Conservation (phyloP, 169 alveolate genomes). For the Eimeria sp. region DNA sequence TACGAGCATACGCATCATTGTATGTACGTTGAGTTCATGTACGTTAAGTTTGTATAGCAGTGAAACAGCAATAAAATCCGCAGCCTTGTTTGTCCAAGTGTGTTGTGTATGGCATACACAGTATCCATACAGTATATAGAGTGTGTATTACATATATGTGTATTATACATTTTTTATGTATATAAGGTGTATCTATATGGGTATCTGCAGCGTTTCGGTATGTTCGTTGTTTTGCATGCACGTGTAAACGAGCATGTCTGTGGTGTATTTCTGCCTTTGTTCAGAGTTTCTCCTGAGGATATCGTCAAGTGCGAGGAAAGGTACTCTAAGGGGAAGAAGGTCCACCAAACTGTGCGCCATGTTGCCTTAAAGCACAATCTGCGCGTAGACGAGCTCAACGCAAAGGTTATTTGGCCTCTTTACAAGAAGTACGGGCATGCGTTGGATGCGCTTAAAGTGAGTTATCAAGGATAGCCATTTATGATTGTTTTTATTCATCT, state of each 20-base stretch:
- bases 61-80: too few species aligned
- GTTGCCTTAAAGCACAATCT: conserved; percentile 93
- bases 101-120: too few species aligned
- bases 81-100: too few species aligned
- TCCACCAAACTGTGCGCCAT: conserved; percentile 97
- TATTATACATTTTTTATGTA: too few species aligned
- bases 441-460: conserved; percentile 96
- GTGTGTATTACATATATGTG: too few species aligned
- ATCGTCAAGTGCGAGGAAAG: conserved; percentile 94
- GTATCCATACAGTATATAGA: too few species aligned
- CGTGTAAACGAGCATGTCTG: not conserved
- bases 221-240: too few species aligned
- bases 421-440: conserved; percentile 97
- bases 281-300: conserved; percentile 97
- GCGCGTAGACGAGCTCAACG: conserved; percentile 95
- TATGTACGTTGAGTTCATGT: too few species aligned
- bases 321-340: conserved; percentile 96
- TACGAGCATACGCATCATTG: too few species aligned
- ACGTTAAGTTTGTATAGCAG: too few species aligned
- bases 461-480: not conserved
- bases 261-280: not conserved
- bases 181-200: too few species aligned
- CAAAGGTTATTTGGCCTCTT: conserved; percentile 97
- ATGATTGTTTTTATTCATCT: too few species aligned
- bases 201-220: not conserved